A percentile compares a stretch with the other conserved stretches of the same genome.
Evolutionary conservation across 257 asterid genomes (phyloP).

Genomic region (Solanum appendiculatum): DNA sequence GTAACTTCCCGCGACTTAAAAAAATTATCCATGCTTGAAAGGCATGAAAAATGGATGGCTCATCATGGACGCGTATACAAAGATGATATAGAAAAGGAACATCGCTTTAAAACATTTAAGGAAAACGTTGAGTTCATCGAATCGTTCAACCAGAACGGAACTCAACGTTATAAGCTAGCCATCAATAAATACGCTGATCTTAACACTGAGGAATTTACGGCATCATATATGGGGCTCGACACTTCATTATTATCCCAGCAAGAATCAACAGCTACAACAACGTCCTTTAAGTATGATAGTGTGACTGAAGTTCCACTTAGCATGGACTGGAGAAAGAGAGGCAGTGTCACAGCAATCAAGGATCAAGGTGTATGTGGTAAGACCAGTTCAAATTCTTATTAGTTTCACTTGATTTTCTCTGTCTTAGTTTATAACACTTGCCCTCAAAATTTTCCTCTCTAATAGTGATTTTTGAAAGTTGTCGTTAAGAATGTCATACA

Average conservation of each 20-base stretch:
- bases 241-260: neutral
- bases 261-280: neutral
- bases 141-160: neutral
- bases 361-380: neutral
- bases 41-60: conserved; percentile 26
- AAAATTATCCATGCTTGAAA: conserved; percentile 6
- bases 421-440: no score
- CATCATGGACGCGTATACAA: conserved; percentile 19
- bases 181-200: neutral
- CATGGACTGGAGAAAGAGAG: neutral
- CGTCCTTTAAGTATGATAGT: neutral
- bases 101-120: conserved; percentile 10
- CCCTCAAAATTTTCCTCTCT: no score
- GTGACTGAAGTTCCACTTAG: neutral
- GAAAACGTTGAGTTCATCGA: neutral
- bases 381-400: neutral
- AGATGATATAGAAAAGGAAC: conserved; percentile 16
- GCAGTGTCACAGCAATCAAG: neutral
- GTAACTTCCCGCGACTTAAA: conserved; percentile 3
- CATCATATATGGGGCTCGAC: neutral
- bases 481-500: no score
- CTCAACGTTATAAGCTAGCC: neutral
- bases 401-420: no score
- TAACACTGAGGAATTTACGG: neutral
- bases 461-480: no score